Evolutionary conservation across 2,329 filamentous ascomycete species (phyloP), one percentile per base, ranked within the genome.

Genomic region (Trichoderma lentiforme): DNA sequence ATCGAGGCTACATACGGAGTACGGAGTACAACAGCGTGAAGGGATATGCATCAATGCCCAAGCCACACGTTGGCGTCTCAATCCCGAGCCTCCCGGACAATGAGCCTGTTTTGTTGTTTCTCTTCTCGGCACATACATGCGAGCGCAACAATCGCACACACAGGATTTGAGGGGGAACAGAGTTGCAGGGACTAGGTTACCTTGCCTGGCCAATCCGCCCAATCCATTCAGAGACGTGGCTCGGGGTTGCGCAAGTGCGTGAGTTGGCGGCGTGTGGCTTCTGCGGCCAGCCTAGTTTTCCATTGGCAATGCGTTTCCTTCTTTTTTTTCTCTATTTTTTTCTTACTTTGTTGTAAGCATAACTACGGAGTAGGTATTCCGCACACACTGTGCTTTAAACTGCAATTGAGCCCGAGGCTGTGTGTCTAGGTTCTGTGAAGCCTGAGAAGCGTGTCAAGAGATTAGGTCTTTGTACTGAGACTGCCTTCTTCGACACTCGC

Each of bases 61-160:
- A 36, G 64, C 51, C 64, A 58, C 64, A 43, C 64, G 28, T 34
- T 18, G 34, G 64, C 51, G 39, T 34, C 34, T 30, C 57, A 36
- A 14, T 67, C 53, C 64, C 64, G 64, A 67, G 64, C 32, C 64
- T 67, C 51, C 64, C 64, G 51, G 51, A 39, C 47, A 57, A 57
- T 53, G 30, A 47, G 7, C 15, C 28, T 30, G 18, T 57, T n/a
- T 21, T 26, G 39, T 21, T n/a, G 30, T 28, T 34, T 57, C 18
- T 57, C n/a, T 12, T 30, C 32, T 58, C 51, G 47, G 51, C 47
- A 67, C 18, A 43, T 53, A 67, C 18, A 43, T 53, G 64, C 34
- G 24, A 67, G 32, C 18, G 51, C 30, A 24, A 26, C 18, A 53
- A 26, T 36, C 15, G 43, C 18, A 47, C 47, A 67, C 24, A 30